A percentile compares a stretch with the other conserved stretches of the same genome.
These are phyloP conservation scores for Madurella fahalii DNA, from an alignment of 2,329 filamentous ascomycete genomes.

Conservation along the genomic window DNA sequence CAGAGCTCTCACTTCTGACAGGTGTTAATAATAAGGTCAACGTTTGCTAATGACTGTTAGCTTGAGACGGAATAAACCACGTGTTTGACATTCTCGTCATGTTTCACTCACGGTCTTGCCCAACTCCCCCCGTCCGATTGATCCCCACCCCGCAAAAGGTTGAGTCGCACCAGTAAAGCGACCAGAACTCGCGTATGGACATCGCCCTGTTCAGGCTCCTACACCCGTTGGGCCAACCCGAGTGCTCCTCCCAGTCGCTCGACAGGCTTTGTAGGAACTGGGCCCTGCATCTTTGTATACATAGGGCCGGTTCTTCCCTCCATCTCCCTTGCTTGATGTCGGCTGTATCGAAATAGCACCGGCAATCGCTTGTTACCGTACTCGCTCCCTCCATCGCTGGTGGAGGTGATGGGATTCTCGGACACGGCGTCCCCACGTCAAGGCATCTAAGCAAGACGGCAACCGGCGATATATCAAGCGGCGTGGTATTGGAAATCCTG, in stretches of 20 bases:
- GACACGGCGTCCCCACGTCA: not conserved
- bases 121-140: slow-evolving; percentile 22
- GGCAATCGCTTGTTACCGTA: not conserved
- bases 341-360: slow-evolving; percentile 22
- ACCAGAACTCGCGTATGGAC: slow-evolving; percentile 36
- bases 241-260: slow-evolving; percentile 24
- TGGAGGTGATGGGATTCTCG: not conserved
- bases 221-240: slow-evolving; percentile 34
- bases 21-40: slow-evolving; percentile 48
- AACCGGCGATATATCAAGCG: slow-evolving; percentile 8
- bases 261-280: slow-evolving; percentile 32
- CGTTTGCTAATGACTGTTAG: slow-evolving; percentile 40
- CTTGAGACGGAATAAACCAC: slow-evolving; percentile 14
- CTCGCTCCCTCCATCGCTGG: slow-evolving; percentile 8
- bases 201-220: slow-evolving; percentile 25
- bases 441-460: not conserved
- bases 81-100: not conserved
- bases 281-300: slow-evolving; percentile 33
- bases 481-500: slow-evolving; percentile 8
- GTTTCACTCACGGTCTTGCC: slow-evolving; percentile 44
- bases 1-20: slow-evolving; percentile 44
- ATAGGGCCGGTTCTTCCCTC: slow-evolving; percentile 31
- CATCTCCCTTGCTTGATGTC: slow-evolving; percentile 20
- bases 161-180: slow-evolving; percentile 51
- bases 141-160: slow-evolving; percentile 46